Evolutionary conservation across 768 basidiomycete genomes (phyloP).

Genomic region (Rhizopogon vulgaris): DNA sequence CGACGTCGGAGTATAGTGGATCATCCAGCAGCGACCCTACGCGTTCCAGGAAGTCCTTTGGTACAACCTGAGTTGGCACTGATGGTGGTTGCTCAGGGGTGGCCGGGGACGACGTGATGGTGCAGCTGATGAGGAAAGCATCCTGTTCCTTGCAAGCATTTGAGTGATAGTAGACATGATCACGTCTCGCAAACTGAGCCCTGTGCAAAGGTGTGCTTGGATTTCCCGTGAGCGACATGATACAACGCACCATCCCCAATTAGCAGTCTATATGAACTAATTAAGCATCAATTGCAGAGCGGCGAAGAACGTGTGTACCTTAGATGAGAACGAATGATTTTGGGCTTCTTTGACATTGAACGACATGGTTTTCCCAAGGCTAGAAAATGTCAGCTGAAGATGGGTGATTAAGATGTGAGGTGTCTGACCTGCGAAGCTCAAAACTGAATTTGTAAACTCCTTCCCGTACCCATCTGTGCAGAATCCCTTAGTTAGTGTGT

Average conservation of each 20-base stretch:
- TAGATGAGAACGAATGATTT: constrained; percentile 76
- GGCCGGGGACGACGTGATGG: constrained; percentile 63
- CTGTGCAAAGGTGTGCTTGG: constrained; percentile 26
- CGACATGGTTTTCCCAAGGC: constrained; percentile 41
- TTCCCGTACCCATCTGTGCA: constrained; percentile 70
- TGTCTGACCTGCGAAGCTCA: constrained; percentile 63
- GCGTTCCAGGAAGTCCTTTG: constrained; percentile 59
- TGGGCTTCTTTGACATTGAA: constrained; percentile 73
- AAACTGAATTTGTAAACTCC: constrained; percentile 85
- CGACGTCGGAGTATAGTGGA: constrained; percentile 79
- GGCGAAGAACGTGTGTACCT: constrained; percentile 30
- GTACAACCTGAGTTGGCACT: constrained; percentile 49
- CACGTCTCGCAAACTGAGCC: constrained; percentile 77
- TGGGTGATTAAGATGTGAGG: background rate
- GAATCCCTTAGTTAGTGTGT: background rate
- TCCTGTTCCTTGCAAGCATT: constrained; percentile 49
- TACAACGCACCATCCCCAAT: constrained; percentile 73
- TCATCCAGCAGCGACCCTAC: constrained; percentile 76
- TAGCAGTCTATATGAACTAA: constrained; percentile 50
- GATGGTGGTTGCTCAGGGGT: constrained; percentile 40
- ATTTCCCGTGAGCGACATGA: background rate
- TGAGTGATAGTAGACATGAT: constrained; percentile 59
- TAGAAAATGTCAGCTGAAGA: constrained; percentile 8
- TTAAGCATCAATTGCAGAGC: constrained; percentile 10
- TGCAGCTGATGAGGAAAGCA: constrained; percentile 71